Evolutionary conservation across 495 filamentous ascomycete species (phyloP).

Genomic region (Talaromyces trachyspermus): DNA sequence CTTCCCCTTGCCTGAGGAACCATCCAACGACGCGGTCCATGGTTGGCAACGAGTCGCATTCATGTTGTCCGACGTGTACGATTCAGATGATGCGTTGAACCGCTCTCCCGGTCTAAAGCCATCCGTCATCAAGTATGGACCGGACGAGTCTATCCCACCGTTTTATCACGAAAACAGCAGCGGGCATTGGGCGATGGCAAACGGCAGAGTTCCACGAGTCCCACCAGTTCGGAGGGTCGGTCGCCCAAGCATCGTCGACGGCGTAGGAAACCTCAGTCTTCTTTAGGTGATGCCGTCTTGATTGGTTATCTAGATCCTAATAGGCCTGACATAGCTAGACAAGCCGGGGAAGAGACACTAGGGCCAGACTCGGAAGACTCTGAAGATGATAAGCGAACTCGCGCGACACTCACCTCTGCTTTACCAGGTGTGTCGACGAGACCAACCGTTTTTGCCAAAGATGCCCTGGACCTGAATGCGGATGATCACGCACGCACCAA

Average conservation of each 20-base stretch:
- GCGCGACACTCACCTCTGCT: background rate
- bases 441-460: background rate
- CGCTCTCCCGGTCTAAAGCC: slow-evolving; percentile 20
- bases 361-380: slow-evolving; percentile 9
- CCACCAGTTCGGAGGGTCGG: slow-evolving; percentile 21
- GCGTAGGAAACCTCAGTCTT: slow-evolving; percentile 20
- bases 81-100: slow-evolving; percentile 36
- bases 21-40: slow-evolving; percentile 1
- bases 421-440: background rate
- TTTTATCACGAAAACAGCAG: slow-evolving; percentile 14
- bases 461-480: background rate
- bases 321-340: slow-evolving; percentile 35
- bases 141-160: slow-evolving; percentile 18
- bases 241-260: slow-evolving; percentile 33
- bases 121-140: slow-evolving; percentile 17
- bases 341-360: slow-evolving; percentile 18
- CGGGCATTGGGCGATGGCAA: slow-evolving; percentile 14
- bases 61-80: slow-evolving; percentile 36
- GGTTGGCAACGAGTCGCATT: slow-evolving; percentile 15
- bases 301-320: slow-evolving; percentile 39
- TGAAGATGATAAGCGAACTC: slow-evolving; percentile 12
- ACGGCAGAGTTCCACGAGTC: slow-evolving; percentile 10
- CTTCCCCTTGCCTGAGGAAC: background rate
- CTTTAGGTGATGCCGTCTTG: slow-evolving; percentile 38
- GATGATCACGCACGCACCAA: background rate